A percentile compares a stretch with the other conserved stretches of the same genome.
Evolutionary conservation across 2,329 filamentous ascomycete species (phyloP).

Genomic region (Coniochaeta hoffmannii): DNA sequence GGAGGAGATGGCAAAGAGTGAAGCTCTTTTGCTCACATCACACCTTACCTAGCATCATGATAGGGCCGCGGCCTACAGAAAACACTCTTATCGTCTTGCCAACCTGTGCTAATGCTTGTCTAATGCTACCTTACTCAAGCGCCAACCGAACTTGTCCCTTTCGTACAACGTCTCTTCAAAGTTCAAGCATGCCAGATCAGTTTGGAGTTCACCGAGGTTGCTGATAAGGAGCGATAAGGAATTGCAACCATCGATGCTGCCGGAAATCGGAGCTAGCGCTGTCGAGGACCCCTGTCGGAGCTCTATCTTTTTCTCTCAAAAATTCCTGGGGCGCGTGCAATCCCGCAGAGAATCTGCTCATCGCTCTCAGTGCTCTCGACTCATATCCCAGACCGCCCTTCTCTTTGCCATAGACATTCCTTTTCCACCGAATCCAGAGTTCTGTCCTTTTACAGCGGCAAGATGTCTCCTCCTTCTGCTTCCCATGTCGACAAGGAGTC

Average conservation of each 20-base stretch:
- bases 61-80: too few species aligned
- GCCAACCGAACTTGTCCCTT: too few species aligned
- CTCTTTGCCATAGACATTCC: background rate
- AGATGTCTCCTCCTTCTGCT: conserved; percentile 53
- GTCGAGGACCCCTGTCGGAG: background rate
- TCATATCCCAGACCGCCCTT: background rate
- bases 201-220: too few species aligned
- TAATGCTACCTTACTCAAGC: too few species aligned
- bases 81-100: too few species aligned
- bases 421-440: background rate
- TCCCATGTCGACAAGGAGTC: conserved; percentile 68
- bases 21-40: too few species aligned
- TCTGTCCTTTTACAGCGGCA: background rate
- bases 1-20: too few species aligned
- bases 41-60: too few species aligned
- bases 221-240: background rate
- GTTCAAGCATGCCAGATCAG: too few species aligned
- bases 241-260: background rate
- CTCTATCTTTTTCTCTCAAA: conserved; percentile 2
- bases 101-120: too few species aligned
- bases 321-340: background rate
- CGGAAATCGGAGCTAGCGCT: background rate
- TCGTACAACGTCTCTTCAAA: too few species aligned
- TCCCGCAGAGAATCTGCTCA: background rate
- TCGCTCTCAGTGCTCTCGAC: background rate